Base-by-base conservation (phyloP, 2,329 filamentous ascomycete genomes). In the Colletotrichum lini region DNA sequence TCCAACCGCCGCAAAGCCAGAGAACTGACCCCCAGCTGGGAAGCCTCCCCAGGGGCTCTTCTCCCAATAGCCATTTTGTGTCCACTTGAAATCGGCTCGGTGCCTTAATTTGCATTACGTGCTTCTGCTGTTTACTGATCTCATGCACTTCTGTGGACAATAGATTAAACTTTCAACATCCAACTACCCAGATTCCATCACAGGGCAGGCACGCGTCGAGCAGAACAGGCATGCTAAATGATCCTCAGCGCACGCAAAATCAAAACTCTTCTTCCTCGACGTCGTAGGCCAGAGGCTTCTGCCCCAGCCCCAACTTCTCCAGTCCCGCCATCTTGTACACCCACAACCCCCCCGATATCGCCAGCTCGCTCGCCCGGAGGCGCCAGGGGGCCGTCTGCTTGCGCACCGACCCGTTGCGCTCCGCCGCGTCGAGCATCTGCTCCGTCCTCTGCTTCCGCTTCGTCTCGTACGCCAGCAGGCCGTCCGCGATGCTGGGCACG, bases 261-360 rank as follows among this genome's bases (percentile, higher is more conserved):
- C 49, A 58, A 40, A 70, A 67, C 16, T 38, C 63, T 23, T 70
- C 63, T 6, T 63, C 66, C 4, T 45, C 54, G 3, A 69, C 60
- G 49, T 72, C 70, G 52, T 69, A 72, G 15, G 52, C 45, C 26
- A 69, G 42, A 10, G 40, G 45, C 21, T 72, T 72, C 65, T 72
- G 65, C 4, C 60, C 61, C 42, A 65, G 40, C 3, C 66, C 70
- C 42, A 72, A 52, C 23, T 53, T 61, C 3, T 67, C 47, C 49
- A 72, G 4, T 2, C 65, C 65, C 26, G 66, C 52, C 15, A 42
- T 56, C 2, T 65, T 65, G 4, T 69, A 72, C 5, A 72, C 15
- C 65, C 65, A 69, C 23, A 72, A 10, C 1, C 70, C 70, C 2
- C 65, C 65, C 16, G 59, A 60, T 4, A 69, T 58, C 15, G 65